Evolutionary conservation across 768 basidiomycete genomes (phyloP).

Genomic region (Mycena haematopus): DNA sequence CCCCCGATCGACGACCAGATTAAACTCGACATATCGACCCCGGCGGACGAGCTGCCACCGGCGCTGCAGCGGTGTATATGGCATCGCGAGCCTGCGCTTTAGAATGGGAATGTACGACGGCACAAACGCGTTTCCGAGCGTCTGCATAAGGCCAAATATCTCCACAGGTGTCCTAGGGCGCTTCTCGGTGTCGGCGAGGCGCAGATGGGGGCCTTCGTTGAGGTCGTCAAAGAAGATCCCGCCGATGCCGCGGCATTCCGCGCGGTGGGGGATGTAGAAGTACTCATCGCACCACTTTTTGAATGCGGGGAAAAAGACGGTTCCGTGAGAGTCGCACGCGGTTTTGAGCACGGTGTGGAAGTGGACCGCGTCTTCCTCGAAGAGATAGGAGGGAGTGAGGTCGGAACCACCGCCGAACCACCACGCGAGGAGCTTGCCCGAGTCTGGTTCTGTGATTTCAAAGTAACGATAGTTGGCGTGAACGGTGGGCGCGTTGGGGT

Average conservation of each 20-base stretch:
- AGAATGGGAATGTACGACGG: constrained; percentile 93
- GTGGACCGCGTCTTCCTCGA: constrained; percentile 83
- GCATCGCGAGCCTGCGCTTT: constrained; percentile 55
- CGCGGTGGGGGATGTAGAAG: constrained; percentile 89
- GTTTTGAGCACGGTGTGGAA: constrained; percentile 83
- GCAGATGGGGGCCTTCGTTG: constrained; percentile 65
- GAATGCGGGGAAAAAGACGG: constrained; percentile 74
- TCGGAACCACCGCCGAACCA: constrained; percentile 99
- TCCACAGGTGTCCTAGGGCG: constrained; percentile 68
- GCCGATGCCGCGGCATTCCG: constrained; percentile 87
- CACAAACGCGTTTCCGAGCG: constrained; percentile 80
- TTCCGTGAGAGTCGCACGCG: constrained; percentile 78
- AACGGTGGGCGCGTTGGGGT: constrained; percentile 92
- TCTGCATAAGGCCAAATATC: constrained; percentile 77
- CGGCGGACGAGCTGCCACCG: constrained; percentile 94
- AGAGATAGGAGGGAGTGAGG: constrained; percentile 92
- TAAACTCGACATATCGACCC: constrained; percentile 96
- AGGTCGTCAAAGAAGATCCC: constrained; percentile 98
- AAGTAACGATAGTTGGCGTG: constrained; percentile 99
- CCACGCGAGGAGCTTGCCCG: constrained; percentile 76
- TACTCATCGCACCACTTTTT: constrained; percentile 99
- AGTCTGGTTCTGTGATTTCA: constrained; percentile 72
- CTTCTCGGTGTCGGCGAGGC: constrained; percentile 48
- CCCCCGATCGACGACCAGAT: constrained; percentile 84
- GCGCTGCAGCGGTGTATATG: constrained; percentile 69